A percentile compares a stretch with the other conserved stretches of the same genome.
These are phyloP conservation scores for Metschnikowia corniflorae DNA, from an alignment of 805 yeast species.

Conservation along the genomic window DNA sequence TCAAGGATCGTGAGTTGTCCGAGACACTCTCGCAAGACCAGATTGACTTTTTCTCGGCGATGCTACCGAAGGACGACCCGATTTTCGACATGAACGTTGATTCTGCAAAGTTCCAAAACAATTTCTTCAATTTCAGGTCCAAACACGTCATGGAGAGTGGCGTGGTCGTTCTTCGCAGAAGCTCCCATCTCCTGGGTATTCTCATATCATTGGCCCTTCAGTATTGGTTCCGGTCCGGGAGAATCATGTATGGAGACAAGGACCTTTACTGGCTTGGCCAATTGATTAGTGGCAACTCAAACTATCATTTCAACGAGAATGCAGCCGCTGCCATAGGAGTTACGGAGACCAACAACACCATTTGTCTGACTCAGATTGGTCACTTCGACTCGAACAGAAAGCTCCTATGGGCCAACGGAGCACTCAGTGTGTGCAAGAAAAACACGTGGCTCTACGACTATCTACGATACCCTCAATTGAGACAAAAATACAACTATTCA, in stretches of 20 bases:
- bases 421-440: conserved; percentile 23
- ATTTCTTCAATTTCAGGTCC: conserved; percentile 19
- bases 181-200: conserved; percentile 20
- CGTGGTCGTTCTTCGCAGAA: conserved; percentile 28
- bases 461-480: conserved; percentile 9
- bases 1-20: conserved; percentile 20
- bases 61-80: conserved; percentile 12
- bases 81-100: conserved; percentile 9
- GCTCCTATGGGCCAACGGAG: conserved; percentile 32
- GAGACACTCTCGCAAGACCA: conserved; percentile 10
- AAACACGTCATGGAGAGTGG: conserved; percentile 36
- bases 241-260: conserved; percentile 24
- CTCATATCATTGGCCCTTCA: conserved; percentile 14
- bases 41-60: conserved; percentile 8
- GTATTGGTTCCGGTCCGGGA: conserved; percentile 20
- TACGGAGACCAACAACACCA: conserved; percentile 8
- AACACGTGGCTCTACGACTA: conserved; percentile 14
- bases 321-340: conserved; percentile 25
- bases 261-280: conserved; percentile 34
- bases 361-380: conserved; percentile 28
- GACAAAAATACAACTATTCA: conserved; percentile 9
- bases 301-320: conserved; percentile 19
- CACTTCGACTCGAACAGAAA: conserved; percentile 19
- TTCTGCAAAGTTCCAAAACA: conserved; percentile 8
- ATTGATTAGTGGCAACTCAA: conserved; percentile 19